phyloP scores from a whole-genome alignment of 2,329 filamentous ascomycete species.

The Tolypocladium inflatum region DNA sequence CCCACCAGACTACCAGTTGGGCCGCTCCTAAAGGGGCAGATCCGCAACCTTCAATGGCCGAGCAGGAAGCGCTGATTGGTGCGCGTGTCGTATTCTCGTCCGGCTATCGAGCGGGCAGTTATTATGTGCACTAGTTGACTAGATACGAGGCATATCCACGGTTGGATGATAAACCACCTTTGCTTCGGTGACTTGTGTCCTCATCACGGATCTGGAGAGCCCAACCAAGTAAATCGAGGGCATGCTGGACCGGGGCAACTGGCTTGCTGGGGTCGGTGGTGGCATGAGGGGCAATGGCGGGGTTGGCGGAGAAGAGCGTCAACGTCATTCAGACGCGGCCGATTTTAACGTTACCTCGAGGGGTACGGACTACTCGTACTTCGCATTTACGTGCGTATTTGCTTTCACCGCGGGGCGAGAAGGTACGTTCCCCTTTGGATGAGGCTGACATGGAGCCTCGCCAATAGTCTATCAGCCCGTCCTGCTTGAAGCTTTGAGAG shows the following conservation, averaged over 20 bases:
- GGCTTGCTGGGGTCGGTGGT: too few relatives aligned
- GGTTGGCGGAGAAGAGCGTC: background rate
- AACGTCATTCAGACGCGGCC: background rate
- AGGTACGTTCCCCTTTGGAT: background rate
- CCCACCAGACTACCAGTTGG: background rate
- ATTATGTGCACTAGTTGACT: background rate
- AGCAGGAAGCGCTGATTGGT: background rate
- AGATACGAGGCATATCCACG: background rate
- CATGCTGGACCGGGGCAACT: too few relatives aligned
- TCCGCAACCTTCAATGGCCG: background rate
- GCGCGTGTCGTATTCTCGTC: background rate
- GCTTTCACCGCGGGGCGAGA: background rate
- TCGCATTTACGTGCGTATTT: too few relatives aligned
- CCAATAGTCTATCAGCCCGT: background rate
- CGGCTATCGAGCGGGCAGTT: background rate
- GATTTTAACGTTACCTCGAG: background rate
- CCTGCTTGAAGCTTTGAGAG: background rate
- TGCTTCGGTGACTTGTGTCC: too few relatives aligned
- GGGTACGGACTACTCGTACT: background rate
- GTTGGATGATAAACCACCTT: too few relatives aligned
- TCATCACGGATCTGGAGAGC: too few relatives aligned
- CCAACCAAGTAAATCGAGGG: background rate
- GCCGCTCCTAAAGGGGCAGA: background rate
- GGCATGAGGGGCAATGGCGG: background rate
- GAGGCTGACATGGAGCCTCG: background rate